Percentiles rank a stretch among this genome's conserved stretches.
phyloP scores from a whole-genome alignment of 257 asterid species.

The Petunia secreta region DNA sequence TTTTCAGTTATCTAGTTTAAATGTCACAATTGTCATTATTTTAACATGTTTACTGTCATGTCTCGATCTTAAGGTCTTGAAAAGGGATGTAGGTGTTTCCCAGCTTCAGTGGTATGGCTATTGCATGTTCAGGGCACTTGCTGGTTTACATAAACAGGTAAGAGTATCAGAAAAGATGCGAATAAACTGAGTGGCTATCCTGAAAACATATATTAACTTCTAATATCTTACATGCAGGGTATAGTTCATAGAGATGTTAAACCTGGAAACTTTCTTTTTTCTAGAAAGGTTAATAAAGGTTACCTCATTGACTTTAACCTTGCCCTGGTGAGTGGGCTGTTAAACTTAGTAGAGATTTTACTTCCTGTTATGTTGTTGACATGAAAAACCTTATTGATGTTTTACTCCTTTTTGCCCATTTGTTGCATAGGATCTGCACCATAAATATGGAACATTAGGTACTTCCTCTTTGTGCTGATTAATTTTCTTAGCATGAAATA shows the following conservation, averaged over 20 bases:
- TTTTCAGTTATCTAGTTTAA: constrained; percentile 25
- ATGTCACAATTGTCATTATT: background rate
- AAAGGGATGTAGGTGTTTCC: constrained; percentile 60
- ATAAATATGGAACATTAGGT: constrained; percentile 57
- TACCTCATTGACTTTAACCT: constrained; percentile 94
- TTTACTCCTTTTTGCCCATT: constrained; percentile 16
- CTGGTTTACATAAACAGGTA: constrained; percentile 91
- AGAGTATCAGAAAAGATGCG: constrained; percentile 34
- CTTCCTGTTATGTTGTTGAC: constrained; percentile 20
- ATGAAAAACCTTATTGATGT: constrained; percentile 26
- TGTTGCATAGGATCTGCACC: constrained; percentile 70
- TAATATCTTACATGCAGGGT: constrained; percentile 56
- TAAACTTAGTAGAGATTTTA: background rate
- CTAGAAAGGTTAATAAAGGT: constrained; percentile 76
- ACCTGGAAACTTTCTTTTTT: constrained; percentile 95
- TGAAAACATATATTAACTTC: constrained; percentile 23
- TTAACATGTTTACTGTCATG: constrained; percentile 15
- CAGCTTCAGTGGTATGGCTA: constrained; percentile 89
- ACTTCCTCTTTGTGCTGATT: constrained; percentile 37
- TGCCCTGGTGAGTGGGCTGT: constrained; percentile 71
- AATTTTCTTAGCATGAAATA: constrained; percentile 19
- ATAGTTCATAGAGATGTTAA: constrained; percentile 95
- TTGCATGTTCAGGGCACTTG: constrained; percentile 91
- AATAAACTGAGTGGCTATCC: constrained; percentile 26
- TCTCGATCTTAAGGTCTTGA: constrained; percentile 57